These are phyloP conservation scores for Aureobasidium musti DNA, from an alignment of 2,329 filamentous ascomycete species.

Conservation along the genomic window DNA sequence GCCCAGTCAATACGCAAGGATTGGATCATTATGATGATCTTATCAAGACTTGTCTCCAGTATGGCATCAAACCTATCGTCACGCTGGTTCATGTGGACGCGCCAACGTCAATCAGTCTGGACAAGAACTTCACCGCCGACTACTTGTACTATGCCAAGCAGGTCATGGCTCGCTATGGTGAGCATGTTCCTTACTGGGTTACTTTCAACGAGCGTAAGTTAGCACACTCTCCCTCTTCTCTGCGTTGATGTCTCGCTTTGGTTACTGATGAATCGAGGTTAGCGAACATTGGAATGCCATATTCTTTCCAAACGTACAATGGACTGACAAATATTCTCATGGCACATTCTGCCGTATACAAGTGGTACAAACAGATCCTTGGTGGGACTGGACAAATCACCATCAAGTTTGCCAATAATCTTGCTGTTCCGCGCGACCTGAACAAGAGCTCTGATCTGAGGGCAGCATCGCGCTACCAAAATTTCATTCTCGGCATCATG, in stretches of 20 bases:
- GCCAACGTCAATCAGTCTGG: conserved; percentile 37
- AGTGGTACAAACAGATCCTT: conserved; percentile 58
- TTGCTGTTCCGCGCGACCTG: conserved; percentile 42
- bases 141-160: conserved; percentile 44
- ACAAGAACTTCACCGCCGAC: conserved; percentile 39
- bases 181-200: conserved; percentile 45
- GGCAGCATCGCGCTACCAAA: conserved; percentile 50
- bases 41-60: conserved; percentile 48
- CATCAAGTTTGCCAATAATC: conserved; percentile 52
- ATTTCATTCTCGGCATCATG: conserved; percentile 52
- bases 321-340: conserved; percentile 31
- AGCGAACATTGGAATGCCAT: conserved; percentile 42
- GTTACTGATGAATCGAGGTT: no score
- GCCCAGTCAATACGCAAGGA: conserved; percentile 48
- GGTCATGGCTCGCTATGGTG: conserved; percentile 42
- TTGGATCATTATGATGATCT: conserved; percentile 52
- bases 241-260: no score
- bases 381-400: conserved; percentile 54
- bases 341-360: conserved; percentile 34
- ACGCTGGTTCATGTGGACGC: conserved; percentile 51
- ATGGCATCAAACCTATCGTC: conserved; percentile 49
- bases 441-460: conserved; percentile 48
- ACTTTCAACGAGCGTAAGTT: conserved; percentile 34
- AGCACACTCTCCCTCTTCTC: no score
- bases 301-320: conserved; percentile 5